These are phyloP conservation scores for Rostrohypoxylon terebratum DNA, from an alignment of 495 filamentous ascomycete genomes.

Conservation along the genomic window DNA sequence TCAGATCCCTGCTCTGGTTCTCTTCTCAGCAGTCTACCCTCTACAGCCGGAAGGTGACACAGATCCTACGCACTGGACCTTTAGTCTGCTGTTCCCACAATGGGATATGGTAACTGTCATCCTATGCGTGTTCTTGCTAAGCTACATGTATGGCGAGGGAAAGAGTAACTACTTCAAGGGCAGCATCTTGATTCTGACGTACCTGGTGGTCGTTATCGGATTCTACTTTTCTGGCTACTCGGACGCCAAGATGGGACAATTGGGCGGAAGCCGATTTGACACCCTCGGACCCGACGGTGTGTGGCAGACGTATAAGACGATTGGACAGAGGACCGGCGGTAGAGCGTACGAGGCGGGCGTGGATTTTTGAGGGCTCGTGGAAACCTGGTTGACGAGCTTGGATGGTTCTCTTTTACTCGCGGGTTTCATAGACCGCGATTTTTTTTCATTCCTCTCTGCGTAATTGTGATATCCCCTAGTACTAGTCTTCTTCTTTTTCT, in stretches of 20 bases:
- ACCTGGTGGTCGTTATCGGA: constrained; percentile 90
- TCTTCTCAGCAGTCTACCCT: constrained; percentile 79
- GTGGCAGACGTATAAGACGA: constrained; percentile 65
- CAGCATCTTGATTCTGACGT: constrained; percentile 91
- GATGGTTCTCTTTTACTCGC: not conserved
- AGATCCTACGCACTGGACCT: constrained; percentile 80
- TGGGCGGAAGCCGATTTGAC: constrained; percentile 77
- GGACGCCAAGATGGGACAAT: constrained; percentile 60
- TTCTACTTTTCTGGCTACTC: constrained; percentile 89
- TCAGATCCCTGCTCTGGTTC: constrained; percentile 91
- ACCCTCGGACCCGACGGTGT: constrained; percentile 67
- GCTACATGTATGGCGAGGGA: constrained; percentile 97
- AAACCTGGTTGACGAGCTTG: not conserved
- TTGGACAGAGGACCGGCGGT: constrained; percentile 56
- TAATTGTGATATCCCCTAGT: constrained; percentile 43
- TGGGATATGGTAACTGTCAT: constrained; percentile 99
- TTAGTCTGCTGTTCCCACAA: constrained; percentile 95
- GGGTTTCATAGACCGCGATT: constrained; percentile 3
- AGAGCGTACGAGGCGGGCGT: constrained; percentile 44
- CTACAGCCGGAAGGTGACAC: constrained; percentile 48
- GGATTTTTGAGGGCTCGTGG: constrained; percentile 29
- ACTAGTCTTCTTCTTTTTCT: constrained; percentile 7
- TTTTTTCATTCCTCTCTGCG: not conserved
- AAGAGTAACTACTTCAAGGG: constrained; percentile 96
- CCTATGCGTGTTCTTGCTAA: constrained; percentile 95